A percentile compares a stretch with the other conserved stretches of the same genome.
These are phyloP conservation scores for Oemleria cerasiformis DNA, from an alignment of 306 rosid genomes.

Conservation along the genomic window DNA sequence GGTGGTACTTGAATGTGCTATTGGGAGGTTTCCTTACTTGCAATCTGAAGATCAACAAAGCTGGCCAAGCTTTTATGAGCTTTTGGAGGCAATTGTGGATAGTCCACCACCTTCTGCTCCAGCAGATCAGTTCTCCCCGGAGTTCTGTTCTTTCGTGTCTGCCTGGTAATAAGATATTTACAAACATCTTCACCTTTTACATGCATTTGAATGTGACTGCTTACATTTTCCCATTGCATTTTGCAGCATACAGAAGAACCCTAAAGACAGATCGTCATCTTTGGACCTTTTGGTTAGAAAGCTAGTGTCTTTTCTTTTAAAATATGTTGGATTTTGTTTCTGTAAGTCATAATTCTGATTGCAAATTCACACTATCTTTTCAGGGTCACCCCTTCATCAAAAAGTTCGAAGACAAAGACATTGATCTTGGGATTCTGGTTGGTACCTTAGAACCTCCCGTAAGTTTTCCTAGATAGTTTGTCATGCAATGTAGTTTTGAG, in stretches of 20 bases:
- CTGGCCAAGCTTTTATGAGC: constrained; percentile 95
- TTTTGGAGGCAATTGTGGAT: constrained; percentile 81
- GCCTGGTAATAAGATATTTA: constrained; percentile 57
- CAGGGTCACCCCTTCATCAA: constrained; percentile 94
- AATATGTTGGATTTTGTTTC: background rate
- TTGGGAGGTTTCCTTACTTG: constrained; percentile 89
- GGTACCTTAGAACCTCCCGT: constrained; percentile 92
- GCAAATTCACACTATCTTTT: constrained; percentile 26
- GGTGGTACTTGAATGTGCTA: constrained; percentile 98
- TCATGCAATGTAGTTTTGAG: constrained; percentile 19
- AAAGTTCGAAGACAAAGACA: constrained; percentile 93
- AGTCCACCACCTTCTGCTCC: constrained; percentile 96
- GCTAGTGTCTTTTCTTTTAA: background rate
- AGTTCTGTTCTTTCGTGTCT: constrained; percentile 90
- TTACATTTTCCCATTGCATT: constrained; percentile 24
- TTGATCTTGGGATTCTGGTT: constrained; percentile 84
- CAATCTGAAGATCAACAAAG: constrained; percentile 86
- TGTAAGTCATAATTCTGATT: constrained; percentile 1
- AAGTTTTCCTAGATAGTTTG: constrained; percentile 60
- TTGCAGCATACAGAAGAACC: constrained; percentile 92
- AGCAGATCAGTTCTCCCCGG: constrained; percentile 90
- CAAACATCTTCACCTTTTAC: constrained; percentile 2
- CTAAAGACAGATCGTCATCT: constrained; percentile 65
- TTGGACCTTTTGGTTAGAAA: constrained; percentile 87
- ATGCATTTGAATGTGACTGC: background rate